Evolutionary conservation across 2,329 filamentous ascomycete species (phyloP), one percentile per base, ranked within the genome.

Genomic region (Penicillium griseofulvum): DNA sequence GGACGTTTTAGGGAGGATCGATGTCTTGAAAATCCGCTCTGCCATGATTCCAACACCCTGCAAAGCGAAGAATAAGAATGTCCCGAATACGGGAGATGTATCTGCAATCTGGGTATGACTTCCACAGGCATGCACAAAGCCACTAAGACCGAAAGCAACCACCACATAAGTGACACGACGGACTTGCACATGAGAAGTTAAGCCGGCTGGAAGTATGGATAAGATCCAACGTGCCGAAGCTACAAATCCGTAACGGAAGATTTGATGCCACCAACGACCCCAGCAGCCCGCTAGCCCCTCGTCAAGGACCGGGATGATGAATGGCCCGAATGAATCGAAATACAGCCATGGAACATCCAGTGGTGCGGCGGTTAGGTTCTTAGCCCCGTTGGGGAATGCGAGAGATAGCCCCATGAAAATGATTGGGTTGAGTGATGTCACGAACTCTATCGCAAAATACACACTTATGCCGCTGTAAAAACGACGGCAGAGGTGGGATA

Each of bases 201-300:
- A 49, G 9, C 36, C 51, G 24, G 2, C 70, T 66, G 50, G 63
- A 12, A 54, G 57, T n/a, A 29, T 71, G 63, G 49, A 72, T 63
- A 62, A 68, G 60, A 58, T 59, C 63, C 55, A 84, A 46, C 62
- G 78, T 69, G 17, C 79, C 24, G 62, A 71, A 24, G 59, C 66
- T 73, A 38, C 57, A 50, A 57, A 70, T 61, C 83, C 85, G 52
- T 85, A 81, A 0, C 91, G 87, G 75, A 96, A 95, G 3, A 87
- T 87, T 73, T 97, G 92, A 71, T 97, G 93, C 93, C 93, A 97
- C 81, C 86, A 93, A 22, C 79, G 80, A 42, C 89, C 87, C 93
- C 93, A 97, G 74, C 87, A 88, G 0, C 91, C 92, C 0, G 83
- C 81, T 2, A 97, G 78, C 0, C 93, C 92, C 55, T 84, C 79